These are phyloP conservation scores for Pseudotsuga menziesii DNA, from an alignment of 75 land plant genomes.

Conservation along the genomic window DNA sequence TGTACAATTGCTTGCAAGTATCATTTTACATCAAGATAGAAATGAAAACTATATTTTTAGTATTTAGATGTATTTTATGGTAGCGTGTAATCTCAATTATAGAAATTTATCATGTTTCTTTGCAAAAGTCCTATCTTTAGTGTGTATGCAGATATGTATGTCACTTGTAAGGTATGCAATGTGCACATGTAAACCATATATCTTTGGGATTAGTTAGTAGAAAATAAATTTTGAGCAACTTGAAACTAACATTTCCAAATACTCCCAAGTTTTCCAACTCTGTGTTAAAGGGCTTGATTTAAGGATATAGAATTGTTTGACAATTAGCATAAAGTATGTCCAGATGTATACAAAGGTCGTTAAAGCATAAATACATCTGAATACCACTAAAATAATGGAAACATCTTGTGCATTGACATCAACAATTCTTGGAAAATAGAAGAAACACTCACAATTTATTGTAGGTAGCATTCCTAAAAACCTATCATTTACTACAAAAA, in stretches of 20 bases:
- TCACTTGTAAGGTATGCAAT: constrained; percentile 84
- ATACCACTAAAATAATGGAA: too few relatives aligned
- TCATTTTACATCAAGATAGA: background rate
- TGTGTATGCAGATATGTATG: constrained; percentile 98
- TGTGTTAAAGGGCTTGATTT: background rate
- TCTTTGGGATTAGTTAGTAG: background rate
- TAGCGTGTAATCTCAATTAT: background rate
- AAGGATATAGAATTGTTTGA: background rate
- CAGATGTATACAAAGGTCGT: background rate
- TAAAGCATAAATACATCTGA: too few relatives aligned
- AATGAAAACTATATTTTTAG: background rate
- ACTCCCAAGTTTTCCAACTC: background rate
- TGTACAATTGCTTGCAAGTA: background rate
- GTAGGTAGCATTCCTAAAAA: too few relatives aligned
- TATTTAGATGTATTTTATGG: constrained; percentile 1
- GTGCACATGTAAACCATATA: background rate
- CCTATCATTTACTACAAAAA: too few relatives aligned
- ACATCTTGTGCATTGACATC: too few relatives aligned
- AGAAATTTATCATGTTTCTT: background rate
- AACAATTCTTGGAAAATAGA: too few relatives aligned
- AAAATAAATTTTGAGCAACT: background rate
- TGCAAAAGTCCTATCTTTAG: constrained; percentile 87
- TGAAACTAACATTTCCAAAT: background rate
- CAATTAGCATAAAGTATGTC: background rate
- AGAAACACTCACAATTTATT: too few relatives aligned